phyloP scores from a whole-genome alignment of 2,329 filamentous ascomycete species.

The Fonsecaea monophora region DNA sequence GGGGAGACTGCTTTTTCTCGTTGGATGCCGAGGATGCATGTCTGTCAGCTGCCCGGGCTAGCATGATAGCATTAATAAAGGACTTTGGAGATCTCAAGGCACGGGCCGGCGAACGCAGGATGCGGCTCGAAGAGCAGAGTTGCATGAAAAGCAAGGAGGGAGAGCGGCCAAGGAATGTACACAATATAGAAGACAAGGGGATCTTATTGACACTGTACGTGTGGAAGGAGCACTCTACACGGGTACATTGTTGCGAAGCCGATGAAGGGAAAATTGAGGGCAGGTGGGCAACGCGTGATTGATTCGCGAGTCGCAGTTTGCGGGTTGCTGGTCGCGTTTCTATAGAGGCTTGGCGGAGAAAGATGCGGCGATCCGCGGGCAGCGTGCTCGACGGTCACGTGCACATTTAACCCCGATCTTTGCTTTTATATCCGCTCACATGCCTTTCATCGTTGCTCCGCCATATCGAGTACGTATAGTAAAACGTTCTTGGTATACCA shows the following conservation, averaged over 20 bases:
- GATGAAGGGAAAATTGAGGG: background rate
- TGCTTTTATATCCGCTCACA: background rate
- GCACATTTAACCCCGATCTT: too few relatives aligned
- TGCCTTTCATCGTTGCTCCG: too few relatives aligned
- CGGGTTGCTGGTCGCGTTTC: background rate
- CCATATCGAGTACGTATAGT: too few relatives aligned
- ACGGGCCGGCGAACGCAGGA: constrained; percentile 31
- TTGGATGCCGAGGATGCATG: constrained; percentile 31
- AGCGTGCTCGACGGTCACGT: too few relatives aligned
- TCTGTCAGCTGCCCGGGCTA: constrained; percentile 28
- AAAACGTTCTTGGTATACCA: too few relatives aligned
- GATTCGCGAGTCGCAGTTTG: background rate
- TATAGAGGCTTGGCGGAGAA: background rate
- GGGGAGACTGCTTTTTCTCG: constrained; percentile 33
- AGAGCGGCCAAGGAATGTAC: background rate
- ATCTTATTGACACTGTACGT: background rate
- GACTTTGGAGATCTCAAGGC: constrained; percentile 34
- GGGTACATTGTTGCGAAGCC: background rate
- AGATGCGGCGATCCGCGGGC: too few relatives aligned
- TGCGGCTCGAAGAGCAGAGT: constrained; percentile 6
- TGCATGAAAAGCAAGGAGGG: constrained; percentile 28
- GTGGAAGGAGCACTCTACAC: background rate
- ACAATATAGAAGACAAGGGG: background rate
- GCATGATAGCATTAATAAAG: constrained; percentile 37
- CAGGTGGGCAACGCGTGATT: background rate